Evolutionary conservation across 257 asterid species (phyloP).

Genomic region (Petrea volubilis): DNA sequence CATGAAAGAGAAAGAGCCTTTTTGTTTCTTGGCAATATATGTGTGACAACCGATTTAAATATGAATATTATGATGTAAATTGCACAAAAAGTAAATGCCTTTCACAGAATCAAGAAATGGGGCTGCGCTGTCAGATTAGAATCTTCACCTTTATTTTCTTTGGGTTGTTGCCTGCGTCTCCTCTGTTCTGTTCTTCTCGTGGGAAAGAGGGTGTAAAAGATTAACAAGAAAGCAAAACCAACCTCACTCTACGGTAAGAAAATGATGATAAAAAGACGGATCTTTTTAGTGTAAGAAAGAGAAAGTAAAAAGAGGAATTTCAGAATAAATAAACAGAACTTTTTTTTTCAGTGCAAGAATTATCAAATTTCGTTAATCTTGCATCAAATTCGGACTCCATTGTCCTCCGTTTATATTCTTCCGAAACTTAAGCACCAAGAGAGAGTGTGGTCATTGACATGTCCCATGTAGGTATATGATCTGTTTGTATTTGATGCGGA

Average conservation of each 20-base stretch:
- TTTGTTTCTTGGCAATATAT: background rate
- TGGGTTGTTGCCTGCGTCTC: slow-evolving; percentile 57
- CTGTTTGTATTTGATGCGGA: slow-evolving; percentile 27
- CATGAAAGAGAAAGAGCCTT: background rate
- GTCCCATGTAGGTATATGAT: slow-evolving; percentile 25
- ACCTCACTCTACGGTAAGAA: slow-evolving; percentile 6
- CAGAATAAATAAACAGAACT: background rate
- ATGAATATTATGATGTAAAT: slow-evolving; percentile 18
- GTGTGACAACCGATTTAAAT: background rate
- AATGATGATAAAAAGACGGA: slow-evolving; percentile 18
- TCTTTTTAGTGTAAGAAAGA: background rate
- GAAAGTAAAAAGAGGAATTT: background rate
- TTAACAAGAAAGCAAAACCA: background rate
- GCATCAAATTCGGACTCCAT: background rate
- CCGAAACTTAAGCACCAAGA: background rate
- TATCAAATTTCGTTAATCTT: slow-evolving; percentile 2
- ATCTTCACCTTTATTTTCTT: slow-evolving; percentile 42
- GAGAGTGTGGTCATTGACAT: background rate
- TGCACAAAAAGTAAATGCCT: slow-evolving; percentile 40
- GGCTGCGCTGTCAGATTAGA: slow-evolving; percentile 47
- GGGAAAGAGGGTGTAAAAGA: slow-evolving; percentile 19
- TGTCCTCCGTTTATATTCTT: background rate
- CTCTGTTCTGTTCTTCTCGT: slow-evolving; percentile 22
- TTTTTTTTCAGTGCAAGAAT: background rate
- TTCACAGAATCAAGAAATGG: slow-evolving; percentile 35